Conservation (phyloP, 176 grass and related monocot species). For the Dendrocalamus sinicus region DNA sequence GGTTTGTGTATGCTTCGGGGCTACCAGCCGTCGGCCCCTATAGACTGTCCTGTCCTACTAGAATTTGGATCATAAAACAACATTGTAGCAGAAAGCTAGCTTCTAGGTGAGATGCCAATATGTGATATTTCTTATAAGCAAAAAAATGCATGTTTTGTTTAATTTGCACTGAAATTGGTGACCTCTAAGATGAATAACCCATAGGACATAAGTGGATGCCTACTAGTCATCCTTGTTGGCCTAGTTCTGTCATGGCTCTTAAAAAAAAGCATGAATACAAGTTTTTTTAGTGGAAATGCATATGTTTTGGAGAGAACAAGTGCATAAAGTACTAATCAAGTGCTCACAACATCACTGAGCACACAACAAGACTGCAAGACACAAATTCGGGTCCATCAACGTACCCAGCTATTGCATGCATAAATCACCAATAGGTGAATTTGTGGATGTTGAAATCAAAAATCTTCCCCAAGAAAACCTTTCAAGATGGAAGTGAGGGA, state of each 20-base stretch:
- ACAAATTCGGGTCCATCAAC: background rate
- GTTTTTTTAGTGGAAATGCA: background rate
- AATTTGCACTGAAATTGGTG: background rate
- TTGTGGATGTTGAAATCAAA: background rate
- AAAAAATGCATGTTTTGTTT: background rate
- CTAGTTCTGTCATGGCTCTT: background rate
- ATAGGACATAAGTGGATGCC: constrained; percentile 4
- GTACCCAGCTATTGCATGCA: background rate
- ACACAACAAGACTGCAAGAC: background rate
- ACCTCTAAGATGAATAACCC: background rate
- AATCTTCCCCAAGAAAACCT: background rate
- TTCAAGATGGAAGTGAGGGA: background rate
- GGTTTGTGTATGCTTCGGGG: background rate
- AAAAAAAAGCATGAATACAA: background rate
- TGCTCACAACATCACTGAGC: background rate
- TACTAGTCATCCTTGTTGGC: background rate
- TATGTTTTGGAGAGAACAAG: background rate
- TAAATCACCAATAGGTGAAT: background rate
- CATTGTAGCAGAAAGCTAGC: background rate
- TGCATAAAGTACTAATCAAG: background rate
- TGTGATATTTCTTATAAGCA: background rate
- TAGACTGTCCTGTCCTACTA: background rate
- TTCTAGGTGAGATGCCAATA: constrained; percentile 1
- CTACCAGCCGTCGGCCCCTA: background rate
- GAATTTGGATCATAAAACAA: background rate